Conservation (phyloP, 768 basidiomycete genomes). For the Termitomyces sp. region DNA sequence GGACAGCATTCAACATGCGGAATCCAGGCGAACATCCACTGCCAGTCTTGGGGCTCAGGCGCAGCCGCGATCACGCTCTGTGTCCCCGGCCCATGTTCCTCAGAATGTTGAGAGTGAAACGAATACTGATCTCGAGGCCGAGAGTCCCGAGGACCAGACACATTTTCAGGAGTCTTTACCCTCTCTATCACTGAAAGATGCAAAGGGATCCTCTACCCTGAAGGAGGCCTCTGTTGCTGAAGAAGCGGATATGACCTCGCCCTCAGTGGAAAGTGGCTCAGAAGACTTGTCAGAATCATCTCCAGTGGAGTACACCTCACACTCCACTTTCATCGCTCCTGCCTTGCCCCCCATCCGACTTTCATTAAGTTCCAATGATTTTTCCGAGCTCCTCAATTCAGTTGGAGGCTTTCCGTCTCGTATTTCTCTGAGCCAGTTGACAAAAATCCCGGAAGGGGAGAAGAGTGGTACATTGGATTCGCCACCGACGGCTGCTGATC, state of each 20-base stretch:
- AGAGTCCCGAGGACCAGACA: slow-evolving; percentile 25
- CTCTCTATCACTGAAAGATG: slow-evolving; percentile 44
- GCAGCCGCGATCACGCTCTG: slow-evolving; percentile 41
- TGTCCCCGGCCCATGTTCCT: slow-evolving; percentile 70
- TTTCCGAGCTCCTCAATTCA: slow-evolving; percentile 67
- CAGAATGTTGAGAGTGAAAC: slow-evolving; percentile 71
- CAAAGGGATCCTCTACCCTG: slow-evolving; percentile 8
- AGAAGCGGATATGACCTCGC: slow-evolving; percentile 25
- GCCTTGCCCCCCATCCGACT: slow-evolving; percentile 90
- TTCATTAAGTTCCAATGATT: slow-evolving; percentile 80
- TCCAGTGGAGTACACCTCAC: slow-evolving; percentile 63
- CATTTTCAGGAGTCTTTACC: slow-evolving; percentile 23
- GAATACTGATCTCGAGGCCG: slow-evolving; percentile 63
- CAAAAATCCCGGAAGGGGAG: slow-evolving; percentile 37
- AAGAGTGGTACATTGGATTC: slow-evolving; percentile 27
- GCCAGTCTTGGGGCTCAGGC: slow-evolving; percentile 27
- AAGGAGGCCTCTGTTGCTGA: slow-evolving; percentile 2
- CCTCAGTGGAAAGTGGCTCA: slow-evolving; percentile 34
- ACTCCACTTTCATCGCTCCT: slow-evolving; percentile 80
- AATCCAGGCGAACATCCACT: slow-evolving; percentile 26
- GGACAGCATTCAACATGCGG: slow-evolving; percentile 21
- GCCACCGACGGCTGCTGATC: slow-evolving; percentile 30
- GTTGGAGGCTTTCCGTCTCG: slow-evolving; percentile 49
- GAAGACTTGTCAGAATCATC: slow-evolving; percentile 54
- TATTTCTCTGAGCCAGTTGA: slow-evolving; percentile 45